Conservation (phyloP, 2,329 filamentous ascomycete species). For the Aspergillus pseudotamarii region DNA sequence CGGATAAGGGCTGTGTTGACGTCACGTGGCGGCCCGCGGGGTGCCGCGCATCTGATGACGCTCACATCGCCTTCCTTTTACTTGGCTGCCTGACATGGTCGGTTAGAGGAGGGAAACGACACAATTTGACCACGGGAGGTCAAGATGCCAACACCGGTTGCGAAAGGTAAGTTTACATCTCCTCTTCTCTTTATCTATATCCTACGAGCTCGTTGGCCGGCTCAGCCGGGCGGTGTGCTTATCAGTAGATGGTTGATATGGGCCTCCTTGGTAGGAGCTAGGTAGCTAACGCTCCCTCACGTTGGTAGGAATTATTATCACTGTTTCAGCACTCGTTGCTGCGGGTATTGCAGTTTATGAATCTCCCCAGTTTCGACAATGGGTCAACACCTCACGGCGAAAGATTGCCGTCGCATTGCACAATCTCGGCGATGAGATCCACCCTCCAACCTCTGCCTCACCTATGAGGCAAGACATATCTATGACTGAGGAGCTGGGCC, state of each 20-base stretch:
- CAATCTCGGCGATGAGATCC: constrained; percentile 62
- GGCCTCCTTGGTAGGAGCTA: not conserved
- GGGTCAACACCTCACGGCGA: constrained; percentile 63
- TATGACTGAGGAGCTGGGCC: constrained; percentile 49
- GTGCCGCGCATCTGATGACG: constrained; percentile 9
- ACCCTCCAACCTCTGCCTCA: constrained; percentile 45
- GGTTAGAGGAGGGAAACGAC: constrained; percentile 5
- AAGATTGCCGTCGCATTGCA: constrained; percentile 63
- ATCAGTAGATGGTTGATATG: constrained; percentile 26
- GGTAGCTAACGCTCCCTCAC: not conserved
- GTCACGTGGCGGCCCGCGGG: constrained; percentile 35
- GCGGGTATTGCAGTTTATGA: constrained; percentile 66
- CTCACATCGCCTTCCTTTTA: constrained; percentile 7
- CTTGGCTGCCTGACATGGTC: not conserved
- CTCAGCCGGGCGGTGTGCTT: constrained; percentile 33
- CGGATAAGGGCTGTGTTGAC: constrained; percentile 33
- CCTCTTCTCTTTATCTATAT: constrained; percentile 4
- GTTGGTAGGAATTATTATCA: constrained; percentile 61
- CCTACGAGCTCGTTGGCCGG: constrained; percentile 7
- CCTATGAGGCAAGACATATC: constrained; percentile 45
- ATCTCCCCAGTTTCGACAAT: constrained; percentile 64
- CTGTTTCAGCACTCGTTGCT: constrained; percentile 62
- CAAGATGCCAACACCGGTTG: constrained; percentile 51
- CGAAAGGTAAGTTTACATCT: constrained; percentile 45
- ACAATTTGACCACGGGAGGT: constrained; percentile 2